These are phyloP conservation scores for Trypanosoma boissoni DNA, from an alignment of 208 protist genomes.

Conservation along the genomic window DNA sequence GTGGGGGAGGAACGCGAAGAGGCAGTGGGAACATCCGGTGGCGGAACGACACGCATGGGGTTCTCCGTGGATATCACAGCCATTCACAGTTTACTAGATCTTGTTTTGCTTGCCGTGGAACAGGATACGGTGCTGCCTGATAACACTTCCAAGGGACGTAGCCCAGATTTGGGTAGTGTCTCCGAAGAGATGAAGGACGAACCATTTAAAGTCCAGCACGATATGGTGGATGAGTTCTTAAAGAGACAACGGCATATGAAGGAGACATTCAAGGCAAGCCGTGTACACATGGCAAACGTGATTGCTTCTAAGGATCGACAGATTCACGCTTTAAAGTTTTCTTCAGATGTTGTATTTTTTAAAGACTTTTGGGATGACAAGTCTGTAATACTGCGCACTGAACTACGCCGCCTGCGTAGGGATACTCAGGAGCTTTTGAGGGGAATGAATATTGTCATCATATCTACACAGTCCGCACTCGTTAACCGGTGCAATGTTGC, in stretches of 20 bases:
- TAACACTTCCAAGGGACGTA: conserved; percentile 10
- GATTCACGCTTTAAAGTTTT: conserved; percentile 51
- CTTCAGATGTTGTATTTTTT: conserved; percentile 57
- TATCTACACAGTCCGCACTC: conserved; percentile 45
- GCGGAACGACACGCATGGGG: neutral
- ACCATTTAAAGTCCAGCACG: conserved; percentile 32
- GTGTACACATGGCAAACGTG: conserved; percentile 41
- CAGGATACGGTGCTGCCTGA: conserved; percentile 54
- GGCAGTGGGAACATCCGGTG: neutral
- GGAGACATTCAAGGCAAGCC: conserved; percentile 40
- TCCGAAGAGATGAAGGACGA: conserved; percentile 32
- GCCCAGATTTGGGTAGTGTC: conserved; percentile 31
- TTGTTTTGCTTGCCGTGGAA: conserved; percentile 83
- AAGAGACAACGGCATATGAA: conserved; percentile 54
- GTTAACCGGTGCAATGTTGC: conserved; percentile 46
- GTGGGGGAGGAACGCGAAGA: conserved; percentile 13
- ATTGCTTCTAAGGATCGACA: conserved; percentile 56
- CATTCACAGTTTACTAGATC: conserved; percentile 80
- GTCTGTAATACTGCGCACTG: conserved; percentile 36
- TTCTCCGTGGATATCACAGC: conserved; percentile 44
- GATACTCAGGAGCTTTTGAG: conserved; percentile 44
- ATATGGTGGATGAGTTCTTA: conserved; percentile 46
- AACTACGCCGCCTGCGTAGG: conserved; percentile 39
- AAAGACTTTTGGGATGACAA: conserved; percentile 30
- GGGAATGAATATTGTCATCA: conserved; percentile 41